A percentile compares a stretch with the other conserved stretches of the same genome.
Conservation (phyloP, 257 asterid species). For the Solanum stenotomum region DNA sequence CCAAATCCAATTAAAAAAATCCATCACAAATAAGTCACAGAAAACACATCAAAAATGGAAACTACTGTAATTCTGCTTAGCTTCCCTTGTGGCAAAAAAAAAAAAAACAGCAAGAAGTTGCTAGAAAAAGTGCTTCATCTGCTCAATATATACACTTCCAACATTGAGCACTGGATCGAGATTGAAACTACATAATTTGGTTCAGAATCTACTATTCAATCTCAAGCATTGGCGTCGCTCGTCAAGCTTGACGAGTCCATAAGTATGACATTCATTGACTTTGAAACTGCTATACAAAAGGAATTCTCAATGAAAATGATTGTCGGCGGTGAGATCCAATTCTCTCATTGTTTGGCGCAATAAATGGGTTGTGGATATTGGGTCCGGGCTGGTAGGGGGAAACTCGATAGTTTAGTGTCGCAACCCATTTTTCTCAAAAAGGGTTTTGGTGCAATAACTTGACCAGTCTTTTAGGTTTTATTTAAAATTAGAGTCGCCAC, state of each 20-base stretch:
- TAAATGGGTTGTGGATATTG: conserved; percentile 12
- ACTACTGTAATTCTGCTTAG: conserved; percentile 27
- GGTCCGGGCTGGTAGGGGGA: too few species aligned
- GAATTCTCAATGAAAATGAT: conserved; percentile 41
- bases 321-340: conserved; percentile 60
- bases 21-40: too few species aligned
- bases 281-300: conserved; percentile 44
- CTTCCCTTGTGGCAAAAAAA: conserved; percentile 36
- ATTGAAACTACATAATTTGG: conserved; percentile 49
- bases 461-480: too few species aligned
- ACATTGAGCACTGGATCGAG: conserved; percentile 55
- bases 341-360: conserved; percentile 37
- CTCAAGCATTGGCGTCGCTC: conserved; percentile 49
- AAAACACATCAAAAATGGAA: too few species aligned
- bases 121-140: conserved; percentile 52
- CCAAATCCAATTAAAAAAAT: too few species aligned
- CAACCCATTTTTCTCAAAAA: too few species aligned
- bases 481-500: too few species aligned
- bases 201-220: conserved; percentile 26
- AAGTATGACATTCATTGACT: conserved; percentile 29
- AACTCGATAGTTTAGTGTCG: too few species aligned
- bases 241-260: conserved; percentile 35
- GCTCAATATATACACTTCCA: conserved; percentile 68
- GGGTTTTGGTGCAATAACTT: too few species aligned
- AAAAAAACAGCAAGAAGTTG: conserved; percentile 30